Conservation (phyloP, 2,329 filamentous ascomycete species). For the Trichoderma brevicompactum region DNA sequence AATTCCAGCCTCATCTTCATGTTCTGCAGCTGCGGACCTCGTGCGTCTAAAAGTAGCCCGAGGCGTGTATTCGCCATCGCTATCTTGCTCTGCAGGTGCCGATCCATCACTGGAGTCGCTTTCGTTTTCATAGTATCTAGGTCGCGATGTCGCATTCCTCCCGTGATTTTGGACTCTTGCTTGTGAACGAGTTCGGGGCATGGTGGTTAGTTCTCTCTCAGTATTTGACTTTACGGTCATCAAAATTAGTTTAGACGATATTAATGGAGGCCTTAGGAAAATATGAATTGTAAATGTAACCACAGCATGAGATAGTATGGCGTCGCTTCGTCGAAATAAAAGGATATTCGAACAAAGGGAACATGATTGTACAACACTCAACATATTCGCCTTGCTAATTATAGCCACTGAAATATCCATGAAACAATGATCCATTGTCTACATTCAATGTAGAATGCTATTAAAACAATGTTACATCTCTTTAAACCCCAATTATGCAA, state of each 20-base stretch:
- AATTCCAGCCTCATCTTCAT: not conserved
- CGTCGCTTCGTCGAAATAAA: not conserved
- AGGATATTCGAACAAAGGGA: not conserved
- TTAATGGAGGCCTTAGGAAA: not conserved
- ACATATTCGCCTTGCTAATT: not conserved
- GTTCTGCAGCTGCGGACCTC: too few species aligned
- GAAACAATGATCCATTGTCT: not conserved
- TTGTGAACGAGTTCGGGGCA: conserved; percentile 1
- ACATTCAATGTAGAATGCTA: not conserved
- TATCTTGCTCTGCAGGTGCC: not conserved
- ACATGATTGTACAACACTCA: not conserved
- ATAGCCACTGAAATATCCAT: not conserved
- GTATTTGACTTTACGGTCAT: not conserved
- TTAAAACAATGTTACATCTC: not conserved
- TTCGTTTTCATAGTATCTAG: not conserved
- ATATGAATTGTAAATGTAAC: not conserved
- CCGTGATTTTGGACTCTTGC: not conserved
- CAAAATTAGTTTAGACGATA: not conserved
- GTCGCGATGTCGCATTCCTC: not conserved
- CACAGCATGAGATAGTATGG: too few species aligned
- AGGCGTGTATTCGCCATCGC: not conserved
- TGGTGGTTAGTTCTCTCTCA: not conserved
- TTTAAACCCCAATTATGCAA: not conserved
- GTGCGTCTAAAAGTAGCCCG: not conserved
- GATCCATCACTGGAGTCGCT: not conserved